phyloP scores from a whole-genome alignment of 2,329 filamentous ascomycete species.

The Xylariaceae sp. region DNA sequence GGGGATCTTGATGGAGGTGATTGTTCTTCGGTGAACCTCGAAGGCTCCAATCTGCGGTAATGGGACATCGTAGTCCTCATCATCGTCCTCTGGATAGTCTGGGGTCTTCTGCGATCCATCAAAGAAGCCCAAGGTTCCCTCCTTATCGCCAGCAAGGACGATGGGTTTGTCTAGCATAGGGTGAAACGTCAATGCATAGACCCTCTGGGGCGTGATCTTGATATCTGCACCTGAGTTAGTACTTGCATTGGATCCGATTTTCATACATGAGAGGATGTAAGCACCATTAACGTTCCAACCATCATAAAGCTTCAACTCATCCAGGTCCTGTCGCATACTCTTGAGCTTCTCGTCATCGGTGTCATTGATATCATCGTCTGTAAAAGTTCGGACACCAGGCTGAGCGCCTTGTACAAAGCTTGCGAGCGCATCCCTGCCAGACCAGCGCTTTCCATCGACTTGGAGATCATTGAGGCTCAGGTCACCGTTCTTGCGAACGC shows the following conservation, averaged over 20 bases:
- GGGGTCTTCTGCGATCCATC: slow-evolving; percentile 73
- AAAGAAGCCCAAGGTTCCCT: slow-evolving; percentile 86
- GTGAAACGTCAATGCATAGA: slow-evolving; percentile 87
- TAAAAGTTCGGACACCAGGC: slow-evolving; percentile 82
- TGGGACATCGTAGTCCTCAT: slow-evolving; percentile 63
- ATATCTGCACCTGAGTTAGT: slow-evolving; percentile 57
- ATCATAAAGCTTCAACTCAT: slow-evolving; percentile 73
- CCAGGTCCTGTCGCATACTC: slow-evolving; percentile 73
- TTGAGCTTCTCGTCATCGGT: slow-evolving; percentile 76
- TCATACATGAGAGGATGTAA: slow-evolving; percentile 24
- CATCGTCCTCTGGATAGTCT: slow-evolving; percentile 55
- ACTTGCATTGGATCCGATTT: neutral
- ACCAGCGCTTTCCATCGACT: slow-evolving; percentile 76
- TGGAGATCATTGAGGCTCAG: slow-evolving; percentile 74
- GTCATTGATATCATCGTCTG: slow-evolving; percentile 75
- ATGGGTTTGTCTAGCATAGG: slow-evolving; percentile 82
- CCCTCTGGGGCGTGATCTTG: slow-evolving; percentile 83
- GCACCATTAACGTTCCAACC: slow-evolving; percentile 76
- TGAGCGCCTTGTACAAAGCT: slow-evolving; percentile 65
- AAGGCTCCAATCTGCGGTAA: slow-evolving; percentile 84
- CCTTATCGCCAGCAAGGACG: slow-evolving; percentile 91
- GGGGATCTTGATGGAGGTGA: slow-evolving; percentile 78
- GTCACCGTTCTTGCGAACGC: slow-evolving; percentile 49
- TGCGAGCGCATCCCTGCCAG: slow-evolving; percentile 63
- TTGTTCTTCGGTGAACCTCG: slow-evolving; percentile 86